Evolutionary conservation across 2,329 filamentous ascomycete genomes (phyloP), one percentile per base, ranked within the genome.

Genomic region (Alternaria triticimaculans): DNA sequence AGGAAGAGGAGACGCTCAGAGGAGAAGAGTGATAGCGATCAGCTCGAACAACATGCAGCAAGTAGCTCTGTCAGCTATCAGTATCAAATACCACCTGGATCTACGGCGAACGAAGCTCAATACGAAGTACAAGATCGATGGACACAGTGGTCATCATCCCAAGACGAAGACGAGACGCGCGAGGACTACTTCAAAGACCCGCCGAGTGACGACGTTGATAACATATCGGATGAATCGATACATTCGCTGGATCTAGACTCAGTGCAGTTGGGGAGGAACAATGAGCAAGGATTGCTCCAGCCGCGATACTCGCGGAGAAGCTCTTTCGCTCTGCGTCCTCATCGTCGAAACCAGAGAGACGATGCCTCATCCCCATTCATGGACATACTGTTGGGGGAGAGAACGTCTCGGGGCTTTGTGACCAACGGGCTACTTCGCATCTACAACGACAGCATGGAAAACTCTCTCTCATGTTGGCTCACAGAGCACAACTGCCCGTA

Each of bases 401-500:
- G 23, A 10, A 56, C 26, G 12, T 60, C 61, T 6, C 57, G 37
- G 6, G 56, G 44, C 6, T 60, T 60, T n/a, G 80, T 86, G 45
- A 81, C 81, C 0, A 76, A 82, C 18, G 80, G 75, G 11, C 74
- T 86, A 9, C 72, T 86, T 26, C 79, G 80, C 23, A 83, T 87
- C 26, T 87, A 87, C 67, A 84, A 86, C 63, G 85, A 87, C 64
- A 85, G 84, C 23, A 77, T 86, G 65, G 85, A 87, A 63, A 83
- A 85, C 63, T 83, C 82, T 12, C 71, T 87, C 3, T 83, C 84
- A 2, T 87, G 85, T 68, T 87, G 85, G 85, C 66, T 87, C n/a
- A 85, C 84, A 0, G 85, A 86, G 62, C 78, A 81, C 48, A 86
- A 83, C 5, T 87, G 85, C 54, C 85, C 85, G 0, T 86, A 86